phyloP scores from a whole-genome alignment of 805 yeast species.

The Deakozyma indianensis region DNA sequence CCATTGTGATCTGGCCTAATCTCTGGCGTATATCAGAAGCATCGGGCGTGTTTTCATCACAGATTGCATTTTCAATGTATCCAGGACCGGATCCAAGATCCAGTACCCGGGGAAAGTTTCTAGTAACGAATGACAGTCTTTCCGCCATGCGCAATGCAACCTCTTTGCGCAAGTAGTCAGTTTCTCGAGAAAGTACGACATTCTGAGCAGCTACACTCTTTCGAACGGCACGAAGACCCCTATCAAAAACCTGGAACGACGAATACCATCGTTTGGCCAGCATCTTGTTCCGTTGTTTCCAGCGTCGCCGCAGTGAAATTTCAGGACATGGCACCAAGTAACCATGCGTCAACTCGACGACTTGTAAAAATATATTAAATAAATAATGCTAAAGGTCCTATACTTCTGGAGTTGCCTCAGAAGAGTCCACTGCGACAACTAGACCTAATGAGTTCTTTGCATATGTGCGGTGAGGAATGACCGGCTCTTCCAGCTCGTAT shows the following conservation, averaged over 20 bases:
- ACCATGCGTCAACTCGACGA: background rate
- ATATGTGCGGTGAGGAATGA: constrained; percentile 24
- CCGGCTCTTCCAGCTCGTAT: constrained; percentile 41
- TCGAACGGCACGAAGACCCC: constrained; percentile 48
- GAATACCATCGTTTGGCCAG: constrained; percentile 1
- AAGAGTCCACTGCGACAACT: background rate
- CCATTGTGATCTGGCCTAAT: constrained; percentile 43
- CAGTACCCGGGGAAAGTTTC: constrained; percentile 43
- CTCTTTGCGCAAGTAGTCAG: constrained; percentile 63
- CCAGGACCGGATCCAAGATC: constrained; percentile 72
- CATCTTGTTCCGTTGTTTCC: too few relatives aligned
- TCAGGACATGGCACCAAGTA: too few relatives aligned
- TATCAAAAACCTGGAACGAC: constrained; percentile 44
- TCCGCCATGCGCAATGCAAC: constrained; percentile 61
- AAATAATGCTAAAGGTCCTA: background rate
- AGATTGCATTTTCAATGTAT: constrained; percentile 32
- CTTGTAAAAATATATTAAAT: background rate
- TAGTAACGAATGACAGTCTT: constrained; percentile 55
- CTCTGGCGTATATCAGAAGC: constrained; percentile 36
- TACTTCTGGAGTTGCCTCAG: background rate
- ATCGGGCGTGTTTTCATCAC: constrained; percentile 32
- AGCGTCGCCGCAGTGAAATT: too few relatives aligned
- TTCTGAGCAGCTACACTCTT: constrained; percentile 36
- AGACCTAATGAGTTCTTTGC: background rate
- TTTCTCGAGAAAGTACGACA: constrained; percentile 35